Conservation (phyloP, 495 filamentous ascomycete species). For the Penicillium paxilli region DNA sequence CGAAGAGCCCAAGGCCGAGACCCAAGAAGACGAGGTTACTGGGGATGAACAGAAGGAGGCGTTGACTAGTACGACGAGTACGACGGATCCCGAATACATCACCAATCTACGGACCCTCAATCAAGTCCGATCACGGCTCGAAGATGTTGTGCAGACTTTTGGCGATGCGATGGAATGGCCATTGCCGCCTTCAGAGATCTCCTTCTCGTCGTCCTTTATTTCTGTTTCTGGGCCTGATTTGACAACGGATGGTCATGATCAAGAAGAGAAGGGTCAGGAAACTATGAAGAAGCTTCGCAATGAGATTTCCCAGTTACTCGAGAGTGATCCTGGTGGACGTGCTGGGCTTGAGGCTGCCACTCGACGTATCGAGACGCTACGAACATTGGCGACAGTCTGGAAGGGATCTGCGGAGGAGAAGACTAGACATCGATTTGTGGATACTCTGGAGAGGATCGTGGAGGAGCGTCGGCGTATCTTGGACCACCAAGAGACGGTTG, state of each 20-base stretch:
- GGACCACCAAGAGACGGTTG: constrained; percentile 54
- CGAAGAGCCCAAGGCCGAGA: constrained; percentile 7
- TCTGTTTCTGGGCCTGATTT: constrained; percentile 78
- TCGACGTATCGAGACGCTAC: constrained; percentile 68
- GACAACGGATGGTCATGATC: constrained; percentile 59
- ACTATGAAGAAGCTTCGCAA: constrained; percentile 65
- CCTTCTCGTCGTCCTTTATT: constrained; percentile 71
- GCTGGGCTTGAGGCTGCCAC: constrained; percentile 65
- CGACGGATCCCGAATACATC: constrained; percentile 68
- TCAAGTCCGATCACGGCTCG: constrained; percentile 76
- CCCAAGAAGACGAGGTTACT: not conserved
- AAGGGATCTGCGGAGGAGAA: constrained; percentile 92
- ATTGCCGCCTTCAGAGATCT: constrained; percentile 76
- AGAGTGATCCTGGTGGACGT: constrained; percentile 40
- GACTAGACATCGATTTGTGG: constrained; percentile 77
- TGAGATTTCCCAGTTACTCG: constrained; percentile 70
- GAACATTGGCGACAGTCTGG: constrained; percentile 76
- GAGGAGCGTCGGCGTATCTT: constrained; percentile 56
- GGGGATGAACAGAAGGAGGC: not conserved
- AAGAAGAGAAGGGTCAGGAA: constrained; percentile 78
- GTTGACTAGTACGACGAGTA: not conserved
- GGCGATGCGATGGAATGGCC: constrained; percentile 93
- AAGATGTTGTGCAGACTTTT: constrained; percentile 84
- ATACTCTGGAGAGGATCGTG: constrained; percentile 64
- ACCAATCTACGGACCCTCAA: constrained; percentile 77